Conservation (phyloP, 2,329 filamentous ascomycete species). For the Tetracladium maxilliforme region DNA sequence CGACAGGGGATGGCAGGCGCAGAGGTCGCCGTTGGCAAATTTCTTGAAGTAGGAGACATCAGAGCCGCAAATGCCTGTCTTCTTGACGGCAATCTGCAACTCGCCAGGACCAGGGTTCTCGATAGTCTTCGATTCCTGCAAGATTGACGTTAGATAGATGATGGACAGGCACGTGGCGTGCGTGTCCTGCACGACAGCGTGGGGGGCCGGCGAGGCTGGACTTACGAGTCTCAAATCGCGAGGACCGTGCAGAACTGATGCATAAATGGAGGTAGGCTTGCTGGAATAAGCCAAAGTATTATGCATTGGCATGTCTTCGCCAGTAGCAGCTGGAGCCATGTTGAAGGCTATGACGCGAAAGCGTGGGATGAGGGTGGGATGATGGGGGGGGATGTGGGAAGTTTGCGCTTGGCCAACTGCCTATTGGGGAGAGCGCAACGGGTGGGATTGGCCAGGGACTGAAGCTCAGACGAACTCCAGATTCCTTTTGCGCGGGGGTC, state of each 20-base stretch:
- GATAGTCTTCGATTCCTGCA: constrained; percentile 33
- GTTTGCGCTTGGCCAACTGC: too few relatives aligned
- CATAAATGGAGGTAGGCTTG: too few relatives aligned
- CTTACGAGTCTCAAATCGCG: constrained; percentile 41
- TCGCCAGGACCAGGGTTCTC: constrained; percentile 26
- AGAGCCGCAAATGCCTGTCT: constrained; percentile 55
- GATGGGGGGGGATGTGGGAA: constrained; percentile 1
- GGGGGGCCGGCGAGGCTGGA: constrained; percentile 1
- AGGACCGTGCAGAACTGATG: constrained; percentile 41
- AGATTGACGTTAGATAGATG: not conserved
- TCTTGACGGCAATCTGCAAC: constrained; percentile 49
- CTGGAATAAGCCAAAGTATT: constrained; percentile 28
- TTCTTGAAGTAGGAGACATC: constrained; percentile 61
- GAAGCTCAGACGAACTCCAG: too few relatives aligned
- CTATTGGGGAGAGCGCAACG: too few relatives aligned
- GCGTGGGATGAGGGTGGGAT: constrained; percentile 2
- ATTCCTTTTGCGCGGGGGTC: too few relatives aligned
- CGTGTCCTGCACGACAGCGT: constrained; percentile 2
- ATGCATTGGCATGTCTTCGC: constrained; percentile 7
- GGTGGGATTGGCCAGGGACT: too few relatives aligned
- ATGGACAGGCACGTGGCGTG: too few relatives aligned
- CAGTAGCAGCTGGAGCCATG: constrained; percentile 2
- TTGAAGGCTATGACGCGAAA: not conserved
- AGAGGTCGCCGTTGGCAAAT: constrained; percentile 56
- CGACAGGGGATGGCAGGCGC: constrained; percentile 48